phyloP scores from a whole-genome alignment of 768 basidiomycete genomes.

The Leucocoprinus sp. region DNA sequence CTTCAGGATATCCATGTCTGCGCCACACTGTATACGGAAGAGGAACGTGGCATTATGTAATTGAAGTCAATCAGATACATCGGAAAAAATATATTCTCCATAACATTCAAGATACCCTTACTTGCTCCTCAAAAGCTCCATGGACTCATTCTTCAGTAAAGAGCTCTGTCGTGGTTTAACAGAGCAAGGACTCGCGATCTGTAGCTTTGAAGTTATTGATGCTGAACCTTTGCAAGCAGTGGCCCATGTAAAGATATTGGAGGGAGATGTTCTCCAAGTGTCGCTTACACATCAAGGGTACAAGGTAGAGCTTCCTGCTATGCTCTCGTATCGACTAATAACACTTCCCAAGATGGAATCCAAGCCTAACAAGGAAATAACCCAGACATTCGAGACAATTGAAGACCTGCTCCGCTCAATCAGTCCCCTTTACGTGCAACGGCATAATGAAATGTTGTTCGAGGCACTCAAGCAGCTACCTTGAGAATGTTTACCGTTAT shows the following conservation, averaged over 20 bases:
- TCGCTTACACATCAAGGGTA: constrained; percentile 48
- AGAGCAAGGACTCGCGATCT: constrained; percentile 53
- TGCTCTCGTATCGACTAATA: constrained; percentile 6
- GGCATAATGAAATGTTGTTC: constrained; percentile 38
- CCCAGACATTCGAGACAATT: constrained; percentile 43
- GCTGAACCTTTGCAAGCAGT: constrained; percentile 38
- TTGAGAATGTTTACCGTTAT: constrained; percentile 8
- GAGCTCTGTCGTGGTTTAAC: constrained; percentile 48
- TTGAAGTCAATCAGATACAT: not conserved
- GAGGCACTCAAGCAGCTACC: constrained; percentile 39
- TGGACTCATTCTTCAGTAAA: constrained; percentile 29
- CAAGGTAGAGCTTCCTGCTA: constrained; percentile 29
- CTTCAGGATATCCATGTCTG: constrained; percentile 85
- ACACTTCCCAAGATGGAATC: constrained; percentile 14
- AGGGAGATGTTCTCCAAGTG: constrained; percentile 40
- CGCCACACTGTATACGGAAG: not conserved
- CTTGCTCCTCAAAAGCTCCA: constrained; percentile 3
- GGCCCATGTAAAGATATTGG: constrained; percentile 48
- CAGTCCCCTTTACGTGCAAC: constrained; percentile 47
- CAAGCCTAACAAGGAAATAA: constrained; percentile 17
- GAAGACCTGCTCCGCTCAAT: constrained; percentile 47
- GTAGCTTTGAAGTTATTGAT: constrained; percentile 33
- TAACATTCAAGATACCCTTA: constrained; percentile 5
- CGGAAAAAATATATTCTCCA: constrained; percentile 3
- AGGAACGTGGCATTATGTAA: too few relatives aligned